Percentiles rank a stretch among this genome's conserved stretches.
phyloP scores from a whole-genome alignment of 2,329 filamentous ascomycete genomes.

The Pseudocercospora macadamiae region DNA sequence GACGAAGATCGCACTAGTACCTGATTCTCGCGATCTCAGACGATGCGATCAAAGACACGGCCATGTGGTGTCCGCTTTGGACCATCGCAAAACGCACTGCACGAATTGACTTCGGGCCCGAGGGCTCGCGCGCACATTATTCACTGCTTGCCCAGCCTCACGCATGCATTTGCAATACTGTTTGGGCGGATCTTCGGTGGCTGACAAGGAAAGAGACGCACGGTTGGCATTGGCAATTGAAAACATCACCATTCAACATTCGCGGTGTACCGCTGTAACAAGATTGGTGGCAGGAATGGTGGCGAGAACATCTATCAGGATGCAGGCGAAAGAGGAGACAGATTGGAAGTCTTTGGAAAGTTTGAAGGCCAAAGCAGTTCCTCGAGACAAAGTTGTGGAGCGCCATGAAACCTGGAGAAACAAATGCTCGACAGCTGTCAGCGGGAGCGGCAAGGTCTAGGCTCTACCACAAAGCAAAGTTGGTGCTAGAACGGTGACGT shows the following conservation, averaged over 20 bases:
- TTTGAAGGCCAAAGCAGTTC: constrained; percentile 22
- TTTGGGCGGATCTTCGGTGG: neutral
- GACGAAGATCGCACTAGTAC: neutral
- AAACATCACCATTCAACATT: constrained; percentile 4
- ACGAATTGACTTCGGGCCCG: neutral
- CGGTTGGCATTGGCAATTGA: neutral
- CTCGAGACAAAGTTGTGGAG: constrained; percentile 19
- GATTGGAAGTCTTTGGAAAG: constrained; percentile 18
- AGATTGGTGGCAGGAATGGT: constrained; percentile 13
- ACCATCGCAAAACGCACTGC: neutral
- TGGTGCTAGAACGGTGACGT: constrained; percentile 12
- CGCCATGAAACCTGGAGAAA: constrained; percentile 25
- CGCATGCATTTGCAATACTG: neutral
- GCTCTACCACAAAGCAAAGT: neutral
- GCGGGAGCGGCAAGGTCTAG: constrained; percentile 9
- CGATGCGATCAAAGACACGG: neutral
- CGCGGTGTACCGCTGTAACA: neutral
- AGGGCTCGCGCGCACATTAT: neutral
- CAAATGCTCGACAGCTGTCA: constrained; percentile 14
- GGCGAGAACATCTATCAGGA: constrained; percentile 22
- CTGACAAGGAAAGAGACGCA: constrained; percentile 3
- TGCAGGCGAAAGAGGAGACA: constrained; percentile 13
- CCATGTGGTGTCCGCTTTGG: neutral
- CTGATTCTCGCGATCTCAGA: neutral
- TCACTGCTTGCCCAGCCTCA: neutral